Percentiles rank a stretch among this genome's conserved stretches.
Evolutionary conservation across 805 yeast species (phyloP).

Genomic region (Barnettozyma siamensis): DNA sequence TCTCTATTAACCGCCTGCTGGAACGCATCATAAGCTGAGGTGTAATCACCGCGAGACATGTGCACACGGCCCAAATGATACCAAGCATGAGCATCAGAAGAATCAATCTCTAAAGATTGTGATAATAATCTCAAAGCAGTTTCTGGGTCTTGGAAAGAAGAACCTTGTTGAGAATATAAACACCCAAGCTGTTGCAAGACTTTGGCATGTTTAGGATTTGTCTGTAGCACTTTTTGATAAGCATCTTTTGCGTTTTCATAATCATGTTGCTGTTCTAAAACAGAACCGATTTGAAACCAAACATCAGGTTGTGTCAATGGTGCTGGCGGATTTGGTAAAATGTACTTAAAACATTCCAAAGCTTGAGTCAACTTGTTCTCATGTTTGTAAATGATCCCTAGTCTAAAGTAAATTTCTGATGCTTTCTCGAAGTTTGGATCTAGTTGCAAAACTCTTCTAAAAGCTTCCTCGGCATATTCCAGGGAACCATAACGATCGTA

Average conservation of each 20-base stretch:
- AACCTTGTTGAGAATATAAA: conserved; percentile 72
- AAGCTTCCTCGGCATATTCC: conserved; percentile 98
- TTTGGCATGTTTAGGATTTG: conserved; percentile 91
- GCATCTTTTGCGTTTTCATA: conserved; percentile 92
- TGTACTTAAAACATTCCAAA: conserved; percentile 91
- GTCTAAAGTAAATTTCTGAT: conserved; percentile 90
- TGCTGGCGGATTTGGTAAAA: conserved; percentile 84
- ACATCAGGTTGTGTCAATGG: conserved; percentile 96
- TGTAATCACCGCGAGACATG: conserved; percentile 92
- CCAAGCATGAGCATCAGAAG: conserved; percentile 94
- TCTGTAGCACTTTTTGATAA: conserved; percentile 84
- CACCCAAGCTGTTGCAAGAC: conserved; percentile 96
- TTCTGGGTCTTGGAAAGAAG: conserved; percentile 72
- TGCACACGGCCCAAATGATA: conserved; percentile 94
- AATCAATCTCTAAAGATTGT: conserved; percentile 85
- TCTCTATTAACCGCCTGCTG: conserved; percentile 98
- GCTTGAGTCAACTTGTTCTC: conserved; percentile 85
- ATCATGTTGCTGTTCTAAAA: conserved; percentile 88
- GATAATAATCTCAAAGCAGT: conserved; percentile 75
- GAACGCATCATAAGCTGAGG: conserved; percentile 96
- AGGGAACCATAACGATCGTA: conserved; percentile 94
- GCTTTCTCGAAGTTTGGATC: conserved; percentile 96
- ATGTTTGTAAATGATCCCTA: conserved; percentile 95
- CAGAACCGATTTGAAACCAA: conserved; percentile 98
- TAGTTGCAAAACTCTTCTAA: conserved; percentile 89